Evolutionary conservation across 208 protist genomes (phyloP), one percentile per base, ranked within the genome.

Genomic region (Plasmodiophora brassicae): DNA sequence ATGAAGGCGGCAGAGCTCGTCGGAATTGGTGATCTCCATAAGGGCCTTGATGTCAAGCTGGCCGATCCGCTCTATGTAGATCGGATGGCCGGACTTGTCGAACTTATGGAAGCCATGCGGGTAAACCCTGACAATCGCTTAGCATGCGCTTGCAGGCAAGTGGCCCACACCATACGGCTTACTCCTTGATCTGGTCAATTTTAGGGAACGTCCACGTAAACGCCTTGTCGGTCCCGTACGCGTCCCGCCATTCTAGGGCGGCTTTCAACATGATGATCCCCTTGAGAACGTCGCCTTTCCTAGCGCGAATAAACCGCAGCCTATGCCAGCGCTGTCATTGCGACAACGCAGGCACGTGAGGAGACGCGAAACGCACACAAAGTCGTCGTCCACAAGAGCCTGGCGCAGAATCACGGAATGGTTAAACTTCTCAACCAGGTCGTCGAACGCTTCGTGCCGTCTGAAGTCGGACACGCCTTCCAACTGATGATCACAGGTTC

Each of bases 51-150:
- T 32, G 41, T 78, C n/a, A 5, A 78, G 20, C n/a, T 44, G 5
- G 20, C 65, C 65, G n/a, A 78, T 38, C 20, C 65, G 5, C 14
- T 5, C 65, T n/a, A 78, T 78, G n/a, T 78, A 78, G 20, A 78
- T 38, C 41, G 65, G 65, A 36, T 36, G 20, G 41, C 65, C 65
- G n/a, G 10, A 38, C 41, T 78, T 78, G 5, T n/a, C 32, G n/a
- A 78, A 78, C n/a, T 78, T 78, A 38, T 78, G 65, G 41, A 36
- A 78, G 5, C 65, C 65, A 78, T 78, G 65, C 32, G 65, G 65
- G n/a, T 78, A 78, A 38, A 78, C 14, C n/a, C 5, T 38, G 32
- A 44, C 41, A 5, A 32, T 32, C n/a, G 32, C 41, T n/a, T 14
- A 36, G 41, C 5, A 78, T 5, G 41, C 41, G 41, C 41, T 44